Base-by-base conservation (phyloP, 1,139 yeast species). In the Yamadazyma conglobata region DNA sequence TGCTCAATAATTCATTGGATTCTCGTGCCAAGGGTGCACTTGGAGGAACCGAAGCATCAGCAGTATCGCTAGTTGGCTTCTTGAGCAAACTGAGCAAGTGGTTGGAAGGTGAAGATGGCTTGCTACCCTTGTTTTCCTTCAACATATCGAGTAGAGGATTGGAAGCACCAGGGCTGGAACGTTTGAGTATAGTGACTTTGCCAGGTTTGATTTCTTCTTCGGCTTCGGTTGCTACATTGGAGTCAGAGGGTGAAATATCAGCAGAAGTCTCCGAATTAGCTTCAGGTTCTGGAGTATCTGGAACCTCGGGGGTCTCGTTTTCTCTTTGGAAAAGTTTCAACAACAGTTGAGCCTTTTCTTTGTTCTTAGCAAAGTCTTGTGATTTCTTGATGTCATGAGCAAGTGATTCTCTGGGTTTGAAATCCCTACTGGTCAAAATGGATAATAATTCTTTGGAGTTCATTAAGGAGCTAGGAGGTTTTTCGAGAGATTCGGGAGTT, bases 371-470 rank as follows among this genome's bases (percentile, higher is more conserved):
- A 10, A 53, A 47, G 10, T 53, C 56, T 2, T 42, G 47, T 7
- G 40, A 27, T 19, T 30, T 32, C 24, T 13, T 27, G 6, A 25
- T 20, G 9, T 32, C 28, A 35, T 43, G 28, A 28, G 41, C 11
- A 13, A 26, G 28, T 12, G 31, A 35, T 9, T 42, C 46, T 31
- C 36, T 47, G 25, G 41, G 39, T 32, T 43, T 35, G 3, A 40
- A 37, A 5, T 58, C 52, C 33, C 52, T 55, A 19, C 57, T 54
- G 22, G 65, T 73, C 42, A 77, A 57, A 15, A 77, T 61, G 5
- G 77, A 70, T 37, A 77, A 58, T 12, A 77, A 48, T 35, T 76
- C 80, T 39, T 66, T 72, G 7, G 79, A 69, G 39, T 74, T 66
- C 30, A 55, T 45, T 10, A 58, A 47, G n/a, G 58, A 40, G n/a